These are phyloP conservation scores for Craterostigma plantagineum DNA, from an alignment of 257 asterid genomes.

Conservation along the genomic window DNA sequence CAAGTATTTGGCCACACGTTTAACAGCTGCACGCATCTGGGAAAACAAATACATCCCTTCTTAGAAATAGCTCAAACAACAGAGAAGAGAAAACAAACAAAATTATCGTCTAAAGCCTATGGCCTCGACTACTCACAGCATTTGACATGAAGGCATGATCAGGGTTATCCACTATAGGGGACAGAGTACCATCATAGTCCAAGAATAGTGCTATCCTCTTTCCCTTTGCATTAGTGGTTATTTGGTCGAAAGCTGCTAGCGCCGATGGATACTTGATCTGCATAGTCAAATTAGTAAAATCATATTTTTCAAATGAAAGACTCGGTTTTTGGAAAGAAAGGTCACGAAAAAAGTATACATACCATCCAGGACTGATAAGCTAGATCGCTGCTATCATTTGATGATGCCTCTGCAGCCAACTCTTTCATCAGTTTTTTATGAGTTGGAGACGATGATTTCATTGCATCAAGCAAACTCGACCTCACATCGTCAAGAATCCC, in stretches of 20 bases:
- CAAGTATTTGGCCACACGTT: slow-evolving; percentile 51
- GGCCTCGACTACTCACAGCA: slow-evolving; percentile 28
- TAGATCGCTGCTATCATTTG: slow-evolving; percentile 28
- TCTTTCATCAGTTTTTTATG: slow-evolving; percentile 37
- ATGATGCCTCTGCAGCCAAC: slow-evolving; percentile 19
- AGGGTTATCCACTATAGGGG: slow-evolving; percentile 95
- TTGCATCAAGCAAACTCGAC: slow-evolving; percentile 57
- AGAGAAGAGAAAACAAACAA: too few species aligned
- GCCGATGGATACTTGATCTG: slow-evolving; percentile 89
- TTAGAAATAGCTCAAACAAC: not conserved
- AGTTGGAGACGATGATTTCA: slow-evolving; percentile 93
- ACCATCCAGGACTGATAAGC: slow-evolving; percentile 71
- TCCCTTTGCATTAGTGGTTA: slow-evolving; percentile 45
- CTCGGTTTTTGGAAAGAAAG: not conserved
- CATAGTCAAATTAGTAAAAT: slow-evolving; percentile 12
- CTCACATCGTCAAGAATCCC: slow-evolving; percentile 69
- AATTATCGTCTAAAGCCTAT: too few species aligned
- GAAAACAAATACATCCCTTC: slow-evolving; percentile 12
- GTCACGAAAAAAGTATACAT: slow-evolving; percentile 8
- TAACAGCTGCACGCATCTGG: slow-evolving; percentile 86
- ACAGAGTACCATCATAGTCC: slow-evolving; percentile 93
- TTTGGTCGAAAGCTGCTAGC: slow-evolving; percentile 68
- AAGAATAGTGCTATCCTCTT: slow-evolving; percentile 69
- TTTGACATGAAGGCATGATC: slow-evolving; percentile 79
- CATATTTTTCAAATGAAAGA: not conserved